Percentiles rank a stretch among this genome's conserved stretches.
Evolutionary conservation across 192 early-diverging fungal species (phyloP).

Genomic region (Globomyces pollinis-pini): DNA sequence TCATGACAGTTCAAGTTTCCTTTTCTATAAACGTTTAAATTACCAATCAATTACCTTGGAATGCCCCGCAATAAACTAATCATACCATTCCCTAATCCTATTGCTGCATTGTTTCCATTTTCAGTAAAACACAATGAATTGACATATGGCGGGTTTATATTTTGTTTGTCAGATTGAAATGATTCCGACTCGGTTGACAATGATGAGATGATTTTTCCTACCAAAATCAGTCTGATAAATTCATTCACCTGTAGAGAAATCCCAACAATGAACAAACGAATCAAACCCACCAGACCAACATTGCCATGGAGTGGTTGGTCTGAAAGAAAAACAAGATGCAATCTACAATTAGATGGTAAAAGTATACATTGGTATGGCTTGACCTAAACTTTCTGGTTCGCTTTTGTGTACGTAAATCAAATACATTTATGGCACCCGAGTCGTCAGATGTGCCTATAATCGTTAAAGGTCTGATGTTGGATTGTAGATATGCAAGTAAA

Average conservation of each 20-base stretch:
- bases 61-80: not conserved
- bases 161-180: not conserved
- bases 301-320: constrained; percentile 6
- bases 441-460: too few relatives aligned
- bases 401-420: too few relatives aligned
- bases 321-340: constrained; percentile 3
- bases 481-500: too few relatives aligned
- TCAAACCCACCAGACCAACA: constrained; percentile 3
- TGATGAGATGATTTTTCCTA: not conserved
- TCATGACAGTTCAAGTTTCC: not conserved
- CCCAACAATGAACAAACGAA: not conserved
- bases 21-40: not conserved
- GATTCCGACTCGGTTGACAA: not conserved
- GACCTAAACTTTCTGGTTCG: too few relatives aligned
- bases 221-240: not conserved
- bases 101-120: not conserved
- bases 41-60: not conserved
- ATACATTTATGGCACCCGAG: too few relatives aligned
- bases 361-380: too few relatives aligned
- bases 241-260: not conserved
- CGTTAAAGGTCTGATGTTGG: too few relatives aligned
- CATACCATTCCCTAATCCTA: constrained; percentile 1
- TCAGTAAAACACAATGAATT: not conserved
- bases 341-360: too few relatives aligned
- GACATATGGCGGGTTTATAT: constrained; percentile 1